Evolutionary conservation across 1,139 yeast species (phyloP).

Genomic region (Saccharomyces pastorianus): DNA sequence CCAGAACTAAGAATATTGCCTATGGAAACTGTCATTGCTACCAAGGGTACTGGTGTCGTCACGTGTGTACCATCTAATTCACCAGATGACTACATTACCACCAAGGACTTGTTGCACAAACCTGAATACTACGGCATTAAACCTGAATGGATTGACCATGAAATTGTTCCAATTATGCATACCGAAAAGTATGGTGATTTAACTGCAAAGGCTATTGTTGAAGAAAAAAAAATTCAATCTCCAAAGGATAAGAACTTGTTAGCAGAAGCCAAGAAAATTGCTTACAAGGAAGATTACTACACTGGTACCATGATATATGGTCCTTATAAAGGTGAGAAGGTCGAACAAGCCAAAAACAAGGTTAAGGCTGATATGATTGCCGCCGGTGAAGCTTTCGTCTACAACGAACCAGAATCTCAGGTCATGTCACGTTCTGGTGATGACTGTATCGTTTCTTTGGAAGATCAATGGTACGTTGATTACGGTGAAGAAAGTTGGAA

Average conservation of each 20-base stretch:
- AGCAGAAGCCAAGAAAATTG: constrained; percentile 87
- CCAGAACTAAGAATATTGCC: constrained; percentile 79
- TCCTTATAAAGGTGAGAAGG: constrained; percentile 78
- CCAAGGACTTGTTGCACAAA: constrained; percentile 75
- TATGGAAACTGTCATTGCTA: constrained; percentile 92
- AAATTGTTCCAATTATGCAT: constrained; percentile 62
- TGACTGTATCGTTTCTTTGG: constrained; percentile 90
- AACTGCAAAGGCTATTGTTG: constrained; percentile 79
- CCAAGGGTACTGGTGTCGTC: constrained; percentile 98
- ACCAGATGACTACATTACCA: constrained; percentile 91
- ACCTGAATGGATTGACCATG: constrained; percentile 77
- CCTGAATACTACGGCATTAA: constrained; percentile 85
- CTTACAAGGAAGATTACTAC: constrained; percentile 95
- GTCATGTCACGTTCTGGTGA: constrained; percentile 96
- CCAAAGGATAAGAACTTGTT: constrained; percentile 86
- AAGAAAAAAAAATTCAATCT: constrained; percentile 83
- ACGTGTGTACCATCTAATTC: constrained; percentile 98
- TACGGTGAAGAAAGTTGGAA: constrained; percentile 96
- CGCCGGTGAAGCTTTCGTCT: constrained; percentile 73
- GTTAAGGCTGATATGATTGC: constrained; percentile 76
- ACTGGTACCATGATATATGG: constrained; percentile 80
- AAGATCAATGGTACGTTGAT: constrained; percentile 98
- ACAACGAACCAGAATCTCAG: constrained; percentile 86
- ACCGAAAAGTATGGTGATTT: constrained; percentile 84
- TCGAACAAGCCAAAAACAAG: constrained; percentile 83